A percentile compares a stretch with the other conserved stretches of the same genome.
Conservation (phyloP, 306 rosid genomes). For the Phaseolus lunatus region DNA sequence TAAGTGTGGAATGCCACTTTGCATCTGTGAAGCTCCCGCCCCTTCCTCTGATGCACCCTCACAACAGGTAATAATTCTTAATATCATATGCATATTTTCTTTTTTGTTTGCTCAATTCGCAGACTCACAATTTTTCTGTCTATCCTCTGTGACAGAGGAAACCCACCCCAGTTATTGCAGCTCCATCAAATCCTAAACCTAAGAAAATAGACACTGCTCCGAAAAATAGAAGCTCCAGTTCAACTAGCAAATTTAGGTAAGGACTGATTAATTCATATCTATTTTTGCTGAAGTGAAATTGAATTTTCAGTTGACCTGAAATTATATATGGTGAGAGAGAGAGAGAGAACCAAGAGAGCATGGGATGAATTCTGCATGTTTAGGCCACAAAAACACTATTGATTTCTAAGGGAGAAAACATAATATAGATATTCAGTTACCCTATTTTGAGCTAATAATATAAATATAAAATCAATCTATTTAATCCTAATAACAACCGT, state of each 20-base stretch:
- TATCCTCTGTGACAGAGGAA: conserved; percentile 56
- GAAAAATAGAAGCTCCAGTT: conserved; percentile 73
- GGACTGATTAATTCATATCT: conserved; percentile 43
- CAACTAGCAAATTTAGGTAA: conserved; percentile 82
- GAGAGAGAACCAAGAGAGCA: no score
- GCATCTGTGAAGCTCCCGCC: conserved; percentile 87
- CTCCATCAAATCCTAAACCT: conserved; percentile 72
- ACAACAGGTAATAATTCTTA: conserved; percentile 59
- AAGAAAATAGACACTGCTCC: conserved; percentile 68
- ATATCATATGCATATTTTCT: not conserved
- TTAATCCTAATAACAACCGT: no score
- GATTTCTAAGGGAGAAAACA: no score
- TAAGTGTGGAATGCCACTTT: conserved; percentile 99
- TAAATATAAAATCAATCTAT: no score
- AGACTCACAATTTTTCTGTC: conserved; percentile 36
- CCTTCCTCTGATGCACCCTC: conserved; percentile 60
- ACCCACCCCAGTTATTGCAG: conserved; percentile 49
- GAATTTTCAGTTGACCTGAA: conserved; percentile 19
- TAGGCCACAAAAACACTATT: no score
- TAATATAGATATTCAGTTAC: not conserved
- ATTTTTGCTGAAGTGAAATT: conserved; percentile 32
- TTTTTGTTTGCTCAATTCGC: conserved; percentile 1
- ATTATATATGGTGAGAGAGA: not conserved
- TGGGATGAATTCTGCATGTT: no score
- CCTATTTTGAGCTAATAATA: no score